Evolutionary conservation across 495 filamentous ascomycete genomes (phyloP).

Genomic region (Trichoderma orchidacearum): DNA sequence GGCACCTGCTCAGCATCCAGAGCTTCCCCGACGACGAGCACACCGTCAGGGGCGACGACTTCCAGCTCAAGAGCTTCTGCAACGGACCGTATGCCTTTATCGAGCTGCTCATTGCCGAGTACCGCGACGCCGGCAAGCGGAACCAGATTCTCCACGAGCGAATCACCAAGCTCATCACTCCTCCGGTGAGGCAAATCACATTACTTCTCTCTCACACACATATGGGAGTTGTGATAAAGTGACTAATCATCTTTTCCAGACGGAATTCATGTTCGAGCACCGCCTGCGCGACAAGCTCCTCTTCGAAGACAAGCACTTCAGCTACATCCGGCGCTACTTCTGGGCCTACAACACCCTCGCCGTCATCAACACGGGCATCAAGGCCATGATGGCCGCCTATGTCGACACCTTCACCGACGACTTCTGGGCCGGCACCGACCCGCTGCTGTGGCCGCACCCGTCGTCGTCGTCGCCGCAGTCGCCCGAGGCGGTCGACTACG

Average conservation of each 20-base stretch:
- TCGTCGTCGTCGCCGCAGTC: conserved; percentile 4
- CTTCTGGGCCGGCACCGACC: conserved; percentile 35
- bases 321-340: conserved; percentile 42
- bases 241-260: conserved; percentile 7
- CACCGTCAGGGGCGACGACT: conserved; percentile 31
- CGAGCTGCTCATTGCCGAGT: conserved; percentile 32
- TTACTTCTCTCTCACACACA: background rate
- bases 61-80: conserved; percentile 26
- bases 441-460: conserved; percentile 21
- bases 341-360: conserved; percentile 42
- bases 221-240: background rate
- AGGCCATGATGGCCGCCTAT: conserved; percentile 34
- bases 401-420: conserved; percentile 32
- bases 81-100: conserved; percentile 42
- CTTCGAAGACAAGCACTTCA: conserved; percentile 42
- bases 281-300: conserved; percentile 35
- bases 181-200: conserved; percentile 17
- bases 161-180: conserved; percentile 35
- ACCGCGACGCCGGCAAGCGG: conserved; percentile 35
- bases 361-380: conserved; percentile 41
- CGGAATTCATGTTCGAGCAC: conserved; percentile 40
- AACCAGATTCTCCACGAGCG: conserved; percentile 28
- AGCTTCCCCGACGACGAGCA: conserved; percentile 38
- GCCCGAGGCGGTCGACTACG: conserved; percentile 6
- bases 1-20: conserved; percentile 38